These are phyloP conservation scores for Plasmodium vivax DNA, from an alignment of 169 alveolate species.

Conservation along the genomic window DNA sequence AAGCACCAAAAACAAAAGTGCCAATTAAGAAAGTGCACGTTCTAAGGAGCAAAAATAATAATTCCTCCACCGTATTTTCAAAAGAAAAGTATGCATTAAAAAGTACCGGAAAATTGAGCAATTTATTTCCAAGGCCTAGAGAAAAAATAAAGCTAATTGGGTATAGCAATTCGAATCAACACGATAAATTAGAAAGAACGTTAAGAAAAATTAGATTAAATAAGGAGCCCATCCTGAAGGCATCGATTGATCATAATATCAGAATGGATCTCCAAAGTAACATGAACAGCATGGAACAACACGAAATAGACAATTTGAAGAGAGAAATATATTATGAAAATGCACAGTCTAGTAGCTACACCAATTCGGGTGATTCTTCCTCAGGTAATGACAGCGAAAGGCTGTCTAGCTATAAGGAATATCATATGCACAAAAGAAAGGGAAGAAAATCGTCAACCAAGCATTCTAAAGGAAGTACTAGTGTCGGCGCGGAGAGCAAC, in stretches of 20 bases:
- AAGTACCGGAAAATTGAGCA: conserved; percentile 7
- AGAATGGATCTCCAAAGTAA: conserved; percentile 39
- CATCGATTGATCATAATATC: conserved; percentile 41
- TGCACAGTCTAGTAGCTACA: not conserved
- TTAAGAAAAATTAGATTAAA: conserved; percentile 14
- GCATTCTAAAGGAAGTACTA: not conserved
- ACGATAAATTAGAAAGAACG: conserved; percentile 37
- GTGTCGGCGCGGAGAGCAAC: not conserved
- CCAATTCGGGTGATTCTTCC: conserved; percentile 13
- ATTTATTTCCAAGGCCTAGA: not conserved
- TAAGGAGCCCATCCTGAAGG: conserved; percentile 47
- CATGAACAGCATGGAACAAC: conserved; percentile 15
- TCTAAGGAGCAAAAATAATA: not conserved
- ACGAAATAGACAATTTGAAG: conserved; percentile 13
- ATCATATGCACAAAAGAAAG: not conserved
- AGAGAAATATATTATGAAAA: conserved; percentile 63
- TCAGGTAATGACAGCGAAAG: conserved; percentile 26
- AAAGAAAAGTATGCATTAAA: conserved; percentile 27
- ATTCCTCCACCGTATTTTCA: conserved; percentile 7
- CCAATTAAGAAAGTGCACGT: conserved; percentile 32
- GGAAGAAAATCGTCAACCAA: not conserved
- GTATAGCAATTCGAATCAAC: not conserved
- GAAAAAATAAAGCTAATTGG: conserved; percentile 18
- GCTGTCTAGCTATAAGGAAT: conserved; percentile 16
- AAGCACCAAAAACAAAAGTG: not conserved